These are phyloP conservation scores for Solanum sparsipilum DNA, from an alignment of 257 asterid species.

Conservation along the genomic window DNA sequence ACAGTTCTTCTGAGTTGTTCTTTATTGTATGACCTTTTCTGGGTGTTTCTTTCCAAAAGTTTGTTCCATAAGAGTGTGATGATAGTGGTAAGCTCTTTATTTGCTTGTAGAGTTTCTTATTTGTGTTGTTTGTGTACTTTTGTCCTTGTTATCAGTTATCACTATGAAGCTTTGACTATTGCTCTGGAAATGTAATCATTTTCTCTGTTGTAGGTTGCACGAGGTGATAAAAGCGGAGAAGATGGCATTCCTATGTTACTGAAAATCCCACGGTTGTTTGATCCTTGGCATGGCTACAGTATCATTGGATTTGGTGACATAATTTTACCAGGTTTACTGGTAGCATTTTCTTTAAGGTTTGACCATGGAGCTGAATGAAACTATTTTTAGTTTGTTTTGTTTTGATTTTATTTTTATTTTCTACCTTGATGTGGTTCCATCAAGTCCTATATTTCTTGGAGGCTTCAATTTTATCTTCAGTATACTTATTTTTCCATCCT, in stretches of 20 bases:
- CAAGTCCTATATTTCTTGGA: neutral
- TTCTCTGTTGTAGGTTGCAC: conserved; percentile 56
- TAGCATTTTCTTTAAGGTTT: conserved; percentile 53
- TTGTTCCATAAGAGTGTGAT: conserved; percentile 93
- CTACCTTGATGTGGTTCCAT: neutral
- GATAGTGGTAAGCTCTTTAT: conserved; percentile 71
- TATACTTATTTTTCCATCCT: neutral
- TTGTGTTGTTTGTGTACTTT: neutral
- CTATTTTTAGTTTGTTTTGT: neutral
- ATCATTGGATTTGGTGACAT: conserved; percentile 91
- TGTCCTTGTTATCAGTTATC: neutral
- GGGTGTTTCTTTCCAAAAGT: conserved; percentile 90
- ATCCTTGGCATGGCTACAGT: conserved; percentile 97
- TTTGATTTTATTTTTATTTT: neutral
- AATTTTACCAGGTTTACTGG: conserved; percentile 79
- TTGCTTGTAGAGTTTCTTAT: neutral
- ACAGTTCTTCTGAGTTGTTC: conserved; percentile 88
- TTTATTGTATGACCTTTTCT: conserved; percentile 82
- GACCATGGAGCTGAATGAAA: neutral
- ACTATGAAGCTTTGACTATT: neutral
- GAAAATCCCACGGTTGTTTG: conserved; percentile 89
- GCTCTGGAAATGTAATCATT: neutral
- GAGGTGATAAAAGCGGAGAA: conserved; percentile 94
- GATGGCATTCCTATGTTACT: conserved; percentile 93
- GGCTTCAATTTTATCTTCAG: neutral